phyloP scores from a whole-genome alignment of 2,329 filamentous ascomycete genomes.

The Fusarium continuum region DNA sequence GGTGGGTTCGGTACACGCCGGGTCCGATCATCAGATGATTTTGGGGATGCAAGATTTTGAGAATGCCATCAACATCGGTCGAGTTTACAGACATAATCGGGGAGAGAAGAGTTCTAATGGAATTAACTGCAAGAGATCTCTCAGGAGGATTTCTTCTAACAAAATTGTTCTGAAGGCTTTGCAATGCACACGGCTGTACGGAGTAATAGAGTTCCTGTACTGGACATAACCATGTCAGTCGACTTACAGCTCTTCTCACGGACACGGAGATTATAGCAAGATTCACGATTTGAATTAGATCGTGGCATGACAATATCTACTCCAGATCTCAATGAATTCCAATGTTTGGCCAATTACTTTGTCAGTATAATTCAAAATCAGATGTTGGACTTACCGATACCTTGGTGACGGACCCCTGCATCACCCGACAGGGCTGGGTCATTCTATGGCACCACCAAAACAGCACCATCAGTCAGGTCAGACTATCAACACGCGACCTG shows the following conservation, averaged over 20 bases:
- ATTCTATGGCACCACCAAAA: slow-evolving; percentile 37
- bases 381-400: not conserved
- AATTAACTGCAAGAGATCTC: no score
- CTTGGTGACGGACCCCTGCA: slow-evolving; percentile 22
- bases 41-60: not conserved
- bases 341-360: not conserved
- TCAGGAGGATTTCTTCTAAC: no score
- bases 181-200: no score
- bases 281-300: not conserved
- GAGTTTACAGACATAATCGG: not conserved
- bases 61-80: not conserved
- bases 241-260: not conserved
- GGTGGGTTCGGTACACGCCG: slow-evolving; percentile 29
- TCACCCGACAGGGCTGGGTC: slow-evolving; percentile 29
- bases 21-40: slow-evolving; percentile 26
- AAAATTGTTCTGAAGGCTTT: no score
- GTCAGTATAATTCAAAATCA: not conserved
- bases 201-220: no score
- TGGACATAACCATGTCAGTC: not conserved
- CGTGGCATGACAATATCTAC: no score
- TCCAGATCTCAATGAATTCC: no score
- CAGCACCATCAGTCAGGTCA: slow-evolving; percentile 27
- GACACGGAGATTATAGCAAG: not conserved
- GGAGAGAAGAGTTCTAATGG: rapidly evolving
- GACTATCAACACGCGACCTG: slow-evolving; percentile 36